Conservation (phyloP, 257 asterid genomes). For the Nicotiana attenuata region DNA sequence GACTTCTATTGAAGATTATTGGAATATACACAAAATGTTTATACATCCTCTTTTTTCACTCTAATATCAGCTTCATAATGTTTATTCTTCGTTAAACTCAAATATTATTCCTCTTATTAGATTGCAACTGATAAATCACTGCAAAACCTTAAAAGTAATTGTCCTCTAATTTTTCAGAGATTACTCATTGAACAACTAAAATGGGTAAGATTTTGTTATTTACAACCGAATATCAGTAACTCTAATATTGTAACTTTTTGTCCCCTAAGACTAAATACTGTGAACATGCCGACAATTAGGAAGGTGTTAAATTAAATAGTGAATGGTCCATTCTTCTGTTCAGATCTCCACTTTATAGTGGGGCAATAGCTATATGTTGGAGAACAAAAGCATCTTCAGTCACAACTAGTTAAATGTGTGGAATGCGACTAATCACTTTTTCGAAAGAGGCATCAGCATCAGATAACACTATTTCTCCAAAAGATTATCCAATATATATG, state of each 20-base stretch:
- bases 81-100: neutral
- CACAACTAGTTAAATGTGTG: neutral
- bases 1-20: neutral
- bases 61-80: neutral
- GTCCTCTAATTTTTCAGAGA: too few relatives aligned
- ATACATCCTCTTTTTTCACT: neutral
- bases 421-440: neutral
- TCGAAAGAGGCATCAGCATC: neutral
- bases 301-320: neutral
- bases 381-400: neutral
- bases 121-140: too few relatives aligned
- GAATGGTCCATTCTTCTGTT: neutral
- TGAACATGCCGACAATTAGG: neutral
- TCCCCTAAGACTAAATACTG: neutral
- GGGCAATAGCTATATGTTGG: neutral
- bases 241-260: neutral
- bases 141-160: too few relatives aligned
- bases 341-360: constrained; percentile 1
- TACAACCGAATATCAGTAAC: neutral
- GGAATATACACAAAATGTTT: neutral
- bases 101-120: too few relatives aligned
- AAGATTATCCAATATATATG: neutral
- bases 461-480: neutral
- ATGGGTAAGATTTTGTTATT: neutral
- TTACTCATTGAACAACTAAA: too few relatives aligned